Percentiles rank a stretch among this genome's conserved stretches.
These are phyloP conservation scores for Candida awuae DNA, from an alignment of 805 yeast species.

Conservation along the genomic window DNA sequence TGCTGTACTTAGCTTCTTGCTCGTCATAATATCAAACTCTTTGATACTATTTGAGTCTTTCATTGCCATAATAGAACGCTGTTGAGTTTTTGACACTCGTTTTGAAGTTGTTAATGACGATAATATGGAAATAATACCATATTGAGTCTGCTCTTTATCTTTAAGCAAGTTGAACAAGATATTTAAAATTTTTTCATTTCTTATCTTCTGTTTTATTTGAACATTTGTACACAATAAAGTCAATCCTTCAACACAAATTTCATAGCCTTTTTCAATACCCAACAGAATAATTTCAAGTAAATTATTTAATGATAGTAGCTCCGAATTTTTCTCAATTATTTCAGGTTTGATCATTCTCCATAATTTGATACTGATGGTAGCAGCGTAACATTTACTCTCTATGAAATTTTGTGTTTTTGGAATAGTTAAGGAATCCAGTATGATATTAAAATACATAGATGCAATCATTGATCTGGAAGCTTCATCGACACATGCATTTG, in stretches of 20 bases:
- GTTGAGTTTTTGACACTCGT: constrained; percentile 25
- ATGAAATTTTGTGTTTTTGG: neutral
- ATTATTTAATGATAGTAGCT: constrained; percentile 28
- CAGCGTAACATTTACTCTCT: constrained; percentile 13
- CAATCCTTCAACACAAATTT: constrained; percentile 27
- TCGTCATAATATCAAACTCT: constrained; percentile 22
- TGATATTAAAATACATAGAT: constrained; percentile 34
- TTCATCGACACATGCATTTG: constrained; percentile 45
- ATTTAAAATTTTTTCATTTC: constrained; percentile 29
- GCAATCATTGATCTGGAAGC: constrained; percentile 40
- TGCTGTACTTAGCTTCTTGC: constrained; percentile 20
- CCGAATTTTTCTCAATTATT: constrained; percentile 19
- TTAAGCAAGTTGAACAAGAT: constrained; percentile 14
- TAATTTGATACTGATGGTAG: constrained; percentile 44
- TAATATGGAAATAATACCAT: constrained; percentile 37
- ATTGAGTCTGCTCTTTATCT: constrained; percentile 11
- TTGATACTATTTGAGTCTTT: constrained; percentile 29
- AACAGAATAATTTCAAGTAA: constrained; percentile 26
- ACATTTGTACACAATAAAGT: constrained; percentile 31
- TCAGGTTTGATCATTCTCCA: constrained; percentile 43
- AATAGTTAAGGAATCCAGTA: constrained; percentile 15
- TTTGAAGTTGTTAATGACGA: constrained; percentile 32
- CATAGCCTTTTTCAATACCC: constrained; percentile 20
- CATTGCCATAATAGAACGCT: constrained; percentile 30
- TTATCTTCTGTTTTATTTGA: constrained; percentile 26